A percentile compares a stretch with the other conserved stretches of the same genome.
Conservation (phyloP, 352 stramenopile species). For the Blastocystis sp. region DNA sequence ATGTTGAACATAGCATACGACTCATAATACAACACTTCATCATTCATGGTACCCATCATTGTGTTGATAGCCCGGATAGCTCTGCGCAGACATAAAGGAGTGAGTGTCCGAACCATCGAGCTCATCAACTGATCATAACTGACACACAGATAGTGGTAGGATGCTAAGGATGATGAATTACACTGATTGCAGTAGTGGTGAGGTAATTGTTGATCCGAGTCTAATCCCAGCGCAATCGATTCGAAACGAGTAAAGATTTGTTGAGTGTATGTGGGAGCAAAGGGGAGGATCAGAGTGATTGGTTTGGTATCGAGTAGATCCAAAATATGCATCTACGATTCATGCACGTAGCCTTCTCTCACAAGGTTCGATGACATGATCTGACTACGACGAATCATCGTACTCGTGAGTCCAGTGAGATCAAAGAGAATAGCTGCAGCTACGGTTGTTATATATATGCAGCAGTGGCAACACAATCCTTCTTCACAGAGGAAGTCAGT, state of each 20-base stretch:
- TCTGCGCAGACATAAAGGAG: not conserved
- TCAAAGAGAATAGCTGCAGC: conserved; percentile 25
- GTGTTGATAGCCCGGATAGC: not conserved
- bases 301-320: conserved; percentile 17
- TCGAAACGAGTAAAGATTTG: conserved; percentile 60
- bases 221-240: not conserved
- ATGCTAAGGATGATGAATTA: not conserved
- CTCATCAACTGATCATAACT: not conserved
- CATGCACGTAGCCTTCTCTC: not conserved
- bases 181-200: not conserved
- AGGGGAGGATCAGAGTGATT: conserved; percentile 2
- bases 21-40: not conserved
- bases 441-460: conserved; percentile 30
- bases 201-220: not conserved
- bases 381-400: not conserved
- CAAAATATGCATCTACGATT: conserved; percentile 16
- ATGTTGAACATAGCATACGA: conserved; percentile 64
- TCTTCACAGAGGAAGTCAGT: not conserved
- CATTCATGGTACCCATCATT: not conserved
- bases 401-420: conserved; percentile 9
- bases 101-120: not conserved
- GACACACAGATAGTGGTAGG: not conserved
- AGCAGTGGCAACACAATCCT: not conserved
- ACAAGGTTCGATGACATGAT: not conserved
- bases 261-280: conserved; percentile 42